phyloP scores from a whole-genome alignment of 768 basidiomycete species.

The Russula virescens region DNA sequence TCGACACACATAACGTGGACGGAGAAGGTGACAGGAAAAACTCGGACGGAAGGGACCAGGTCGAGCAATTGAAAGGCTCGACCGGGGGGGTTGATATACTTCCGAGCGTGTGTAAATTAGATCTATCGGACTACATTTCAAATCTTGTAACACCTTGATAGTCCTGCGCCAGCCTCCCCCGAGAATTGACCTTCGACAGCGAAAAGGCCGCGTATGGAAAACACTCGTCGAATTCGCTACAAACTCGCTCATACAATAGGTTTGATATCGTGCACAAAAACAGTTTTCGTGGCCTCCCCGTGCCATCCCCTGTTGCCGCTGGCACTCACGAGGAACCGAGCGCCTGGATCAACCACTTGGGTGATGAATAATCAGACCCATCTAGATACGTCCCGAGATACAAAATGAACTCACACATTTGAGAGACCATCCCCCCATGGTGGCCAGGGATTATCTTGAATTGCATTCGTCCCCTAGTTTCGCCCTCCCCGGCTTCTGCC shows the following conservation, averaged over 20 bases:
- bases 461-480: slow-evolving; percentile 62
- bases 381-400: slow-evolving; percentile 22
- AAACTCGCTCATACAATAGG: slow-evolving; percentile 15
- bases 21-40: not conserved
- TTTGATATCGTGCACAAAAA: slow-evolving; percentile 88
- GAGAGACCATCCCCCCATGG: slow-evolving; percentile 89
- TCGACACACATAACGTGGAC: slow-evolving; percentile 27
- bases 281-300: slow-evolving; percentile 83
- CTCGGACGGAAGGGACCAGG: slow-evolving; percentile 3
- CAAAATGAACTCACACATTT: slow-evolving; percentile 66
- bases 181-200: slow-evolving; percentile 19
- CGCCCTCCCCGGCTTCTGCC: slow-evolving; percentile 64
- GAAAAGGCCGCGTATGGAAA: slow-evolving; percentile 18
- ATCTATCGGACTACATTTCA: slow-evolving; percentile 22
- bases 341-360: slow-evolving; percentile 79
- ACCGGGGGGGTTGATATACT: slow-evolving; percentile 20
- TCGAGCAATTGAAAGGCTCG: not conserved
- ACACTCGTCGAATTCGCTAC: slow-evolving; percentile 10
- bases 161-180: not conserved
- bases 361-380: slow-evolving; percentile 5
- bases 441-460: slow-evolving; percentile 97
- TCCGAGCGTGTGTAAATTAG: slow-evolving; percentile 17
- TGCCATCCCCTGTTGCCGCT: slow-evolving; percentile 94
- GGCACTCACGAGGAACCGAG: slow-evolving; percentile 81
- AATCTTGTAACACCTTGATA: slow-evolving; percentile 19